Percentiles rank a stretch among this genome's conserved stretches.
Evolutionary conservation across 176 grass and related monocot species (phyloP).

Genomic region (Carex myosuroides): DNA sequence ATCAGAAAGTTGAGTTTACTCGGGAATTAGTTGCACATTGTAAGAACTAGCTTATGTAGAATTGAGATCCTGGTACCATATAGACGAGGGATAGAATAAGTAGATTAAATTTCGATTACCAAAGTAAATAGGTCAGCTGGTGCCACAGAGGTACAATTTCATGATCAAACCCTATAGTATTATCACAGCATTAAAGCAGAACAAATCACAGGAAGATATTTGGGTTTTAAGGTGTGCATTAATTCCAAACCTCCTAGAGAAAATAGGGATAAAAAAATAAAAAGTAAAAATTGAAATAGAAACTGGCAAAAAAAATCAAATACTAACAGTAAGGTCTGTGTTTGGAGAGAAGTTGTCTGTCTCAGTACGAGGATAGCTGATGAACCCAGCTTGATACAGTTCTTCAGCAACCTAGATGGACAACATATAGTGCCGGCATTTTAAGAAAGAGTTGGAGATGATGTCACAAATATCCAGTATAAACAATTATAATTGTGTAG

Average conservation of each 20-base stretch:
- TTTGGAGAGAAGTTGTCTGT: constrained; percentile 92
- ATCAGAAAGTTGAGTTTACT: neutral
- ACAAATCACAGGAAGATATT: neutral
- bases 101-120: neutral
- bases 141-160: neutral
- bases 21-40: neutral
- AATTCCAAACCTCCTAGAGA: neutral
- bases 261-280: constrained; percentile 20
- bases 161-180: neutral
- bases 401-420: constrained; percentile 74
- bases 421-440: constrained; percentile 8
- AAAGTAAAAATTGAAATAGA: constrained; percentile 14
- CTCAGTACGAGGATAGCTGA: constrained; percentile 98
- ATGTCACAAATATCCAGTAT: neutral
- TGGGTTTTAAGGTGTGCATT: neutral
- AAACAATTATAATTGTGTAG: neutral
- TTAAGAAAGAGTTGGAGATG: neutral
- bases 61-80: neutral
- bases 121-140: neutral
- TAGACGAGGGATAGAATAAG: neutral
- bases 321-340: constrained; percentile 77
- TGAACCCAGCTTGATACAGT: constrained; percentile 84
- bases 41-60: neutral
- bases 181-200: neutral
- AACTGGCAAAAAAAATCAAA: constrained; percentile 10